phyloP scores from a whole-genome alignment of 1,284 basidiomycete genomes.

The Pascua sp. region DNA sequence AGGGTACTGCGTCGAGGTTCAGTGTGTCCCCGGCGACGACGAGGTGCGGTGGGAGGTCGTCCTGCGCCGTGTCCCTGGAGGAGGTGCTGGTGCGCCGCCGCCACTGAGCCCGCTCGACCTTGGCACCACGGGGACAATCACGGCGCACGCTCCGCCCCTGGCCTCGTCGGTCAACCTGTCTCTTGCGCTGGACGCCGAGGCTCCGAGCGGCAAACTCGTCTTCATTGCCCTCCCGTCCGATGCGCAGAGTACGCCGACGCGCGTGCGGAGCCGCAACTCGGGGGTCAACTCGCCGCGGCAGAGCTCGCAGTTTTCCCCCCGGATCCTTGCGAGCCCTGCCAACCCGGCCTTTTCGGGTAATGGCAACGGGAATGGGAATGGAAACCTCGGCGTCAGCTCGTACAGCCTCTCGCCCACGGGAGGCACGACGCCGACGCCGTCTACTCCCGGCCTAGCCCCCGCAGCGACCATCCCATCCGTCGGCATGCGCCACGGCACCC shows the following conservation, averaged over 20 bases:
- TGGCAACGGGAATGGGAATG: too few relatives aligned
- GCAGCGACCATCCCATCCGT: too few relatives aligned
- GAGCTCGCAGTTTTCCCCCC: too few relatives aligned
- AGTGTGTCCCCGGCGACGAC: constrained; percentile 25
- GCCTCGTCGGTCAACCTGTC: constrained; percentile 41
- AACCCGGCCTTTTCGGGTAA: too few relatives aligned
- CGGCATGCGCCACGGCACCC: too few relatives aligned
- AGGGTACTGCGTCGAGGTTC: constrained; percentile 32
- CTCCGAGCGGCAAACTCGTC: constrained; percentile 38
- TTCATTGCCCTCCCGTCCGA: constrained; percentile 38
- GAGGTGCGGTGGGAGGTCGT: constrained; percentile 38
- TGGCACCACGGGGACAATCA: constrained; percentile 5
- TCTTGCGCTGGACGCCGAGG: constrained; percentile 27
- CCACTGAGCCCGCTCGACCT: constrained; percentile 3
- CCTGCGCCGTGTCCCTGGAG: constrained; percentile 14
- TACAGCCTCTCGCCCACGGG: too few relatives aligned
- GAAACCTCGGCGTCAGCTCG: too few relatives aligned
- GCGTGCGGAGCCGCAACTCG: background rate
- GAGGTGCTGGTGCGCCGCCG: constrained; percentile 2
- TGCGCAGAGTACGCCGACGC: constrained; percentile 9
- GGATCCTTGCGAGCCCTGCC: too few relatives aligned
- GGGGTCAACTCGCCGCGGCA: too few relatives aligned
- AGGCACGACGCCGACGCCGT: too few relatives aligned
- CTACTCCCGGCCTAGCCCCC: too few relatives aligned
- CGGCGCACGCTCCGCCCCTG: constrained; percentile 13